Base-by-base conservation (phyloP, 768 basidiomycete genomes). In the Suillus sp. region DNA sequence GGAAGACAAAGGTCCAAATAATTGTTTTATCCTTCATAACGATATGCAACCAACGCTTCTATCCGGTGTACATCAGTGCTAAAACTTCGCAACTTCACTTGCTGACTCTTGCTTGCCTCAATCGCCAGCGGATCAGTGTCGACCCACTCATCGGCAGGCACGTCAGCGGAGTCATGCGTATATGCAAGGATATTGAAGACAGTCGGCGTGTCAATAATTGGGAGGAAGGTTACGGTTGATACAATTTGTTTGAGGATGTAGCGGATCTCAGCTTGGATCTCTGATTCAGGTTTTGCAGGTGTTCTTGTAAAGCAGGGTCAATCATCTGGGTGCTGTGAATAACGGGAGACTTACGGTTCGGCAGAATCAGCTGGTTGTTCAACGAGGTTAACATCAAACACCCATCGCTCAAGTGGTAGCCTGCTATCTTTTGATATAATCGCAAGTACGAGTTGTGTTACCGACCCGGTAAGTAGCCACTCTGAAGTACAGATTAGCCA, bases 181-280 rank as follows among this genome's bases (percentile, higher is more conserved):
- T 99, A 99, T 11, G 93, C 95, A 48, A 99, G 84, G 65, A 99
- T 96, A 71, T 97, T 98, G 87, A 99, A 99, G 37, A 98, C 94
- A 16, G 91, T 94, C 14, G 92, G 89, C 76, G 98, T 95, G 68
- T 96, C 91, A 60, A 99, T 90, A 66, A 95, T 91, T 0, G 97
- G 97, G 64, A 99, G 81, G 78, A 97, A 99, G 11, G 97, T 97
- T 65, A 96, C 95, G 75, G 92, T 95, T 47, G 93, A 93, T 45
- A 97, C 95, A 71, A 99, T 99, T 75, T 99, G 97, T 78, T 98
- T 97, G 73, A 99, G 86, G 70, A 99, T 98, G 56, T 94, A 94
- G 22, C 97, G 88, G 66, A 99, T 99, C 82, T 99, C 96, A 37
- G 92, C 93, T 76, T 97, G 95, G 54, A 99, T 96, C 71, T 98